Conservation (phyloP, 2,329 filamentous ascomycete species). For the Aspergillus sp. region DNA sequence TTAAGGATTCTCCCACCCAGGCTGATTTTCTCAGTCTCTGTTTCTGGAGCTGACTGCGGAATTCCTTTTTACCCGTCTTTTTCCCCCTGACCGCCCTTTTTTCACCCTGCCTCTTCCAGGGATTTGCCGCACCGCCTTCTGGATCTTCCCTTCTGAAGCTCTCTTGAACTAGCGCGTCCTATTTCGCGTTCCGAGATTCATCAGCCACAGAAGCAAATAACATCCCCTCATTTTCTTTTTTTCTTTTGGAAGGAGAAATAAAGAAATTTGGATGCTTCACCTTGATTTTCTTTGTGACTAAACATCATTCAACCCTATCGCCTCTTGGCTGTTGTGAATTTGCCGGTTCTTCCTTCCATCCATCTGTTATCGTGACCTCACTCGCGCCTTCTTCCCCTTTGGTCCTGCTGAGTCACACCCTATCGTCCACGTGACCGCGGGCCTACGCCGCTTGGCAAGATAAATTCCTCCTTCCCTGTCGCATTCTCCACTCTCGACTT, state of each 20-base stretch:
- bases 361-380: slow-evolving; percentile 14
- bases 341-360: slow-evolving; percentile 15
- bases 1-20: slow-evolving; percentile 45
- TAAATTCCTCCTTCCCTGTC: slow-evolving; percentile 40
- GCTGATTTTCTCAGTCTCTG: slow-evolving; percentile 39
- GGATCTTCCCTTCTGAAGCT: slow-evolving; percentile 12
- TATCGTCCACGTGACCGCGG: slow-evolving; percentile 37
- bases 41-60: slow-evolving; percentile 36
- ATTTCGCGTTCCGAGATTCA: slow-evolving; percentile 22
- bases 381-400: slow-evolving; percentile 12
- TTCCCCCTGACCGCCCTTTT: slow-evolving; percentile 15
- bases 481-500: slow-evolving; percentile 40
- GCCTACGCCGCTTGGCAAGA: slow-evolving; percentile 43
- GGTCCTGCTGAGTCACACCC: slow-evolving; percentile 25
- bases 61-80: slow-evolving; percentile 17
- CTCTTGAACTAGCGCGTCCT: slow-evolving; percentile 20
- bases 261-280: slow-evolving; percentile 4
- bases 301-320: slow-evolving; percentile 12
- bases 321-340: slow-evolving; percentile 18
- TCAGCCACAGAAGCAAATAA: slow-evolving; percentile 18
- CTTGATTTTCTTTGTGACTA: slow-evolving; percentile 10
- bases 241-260: slow-evolving; percentile 2
- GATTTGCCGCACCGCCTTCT: slow-evolving; percentile 10
- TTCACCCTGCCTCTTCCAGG: slow-evolving; percentile 2
- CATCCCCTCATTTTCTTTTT: slow-evolving; percentile 9